Conservation (phyloP, 441 rosid species). For the California macrophylla region DNA sequence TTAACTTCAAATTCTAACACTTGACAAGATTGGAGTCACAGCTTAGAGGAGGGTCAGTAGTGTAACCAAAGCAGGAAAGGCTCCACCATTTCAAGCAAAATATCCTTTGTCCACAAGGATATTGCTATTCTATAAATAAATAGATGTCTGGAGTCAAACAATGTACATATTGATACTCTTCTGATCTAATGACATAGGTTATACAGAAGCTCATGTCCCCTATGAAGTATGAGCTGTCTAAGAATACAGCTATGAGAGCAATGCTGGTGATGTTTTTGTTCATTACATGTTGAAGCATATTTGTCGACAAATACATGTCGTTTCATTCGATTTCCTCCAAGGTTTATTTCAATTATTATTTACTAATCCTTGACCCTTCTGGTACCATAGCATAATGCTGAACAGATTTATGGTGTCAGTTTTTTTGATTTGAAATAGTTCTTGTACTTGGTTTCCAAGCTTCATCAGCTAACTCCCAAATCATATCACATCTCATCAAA, state of each 20-base stretch:
- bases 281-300: not conserved
- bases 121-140: not conserved
- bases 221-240: not conserved
- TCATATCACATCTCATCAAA: not conserved
- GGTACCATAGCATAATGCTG: too few species aligned
- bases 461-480: not conserved
- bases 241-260: not conserved
- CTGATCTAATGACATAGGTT: not conserved
- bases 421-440: not conserved
- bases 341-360: too few species aligned
- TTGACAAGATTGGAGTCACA: not conserved
- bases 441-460: not conserved
- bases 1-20: not conserved
- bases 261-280: not conserved
- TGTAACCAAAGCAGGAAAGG: too few species aligned
- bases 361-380: too few species aligned
- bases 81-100: not conserved
- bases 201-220: not conserved
- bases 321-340: too few species aligned
- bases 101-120: not conserved
- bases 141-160: constrained; percentile 2
- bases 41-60: not conserved
- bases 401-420: not conserved
- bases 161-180: constrained; percentile 34
- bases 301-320: not conserved